These are phyloP conservation scores for Argentina anserina DNA, from an alignment of 306 rosid genomes.

Conservation along the genomic window DNA sequence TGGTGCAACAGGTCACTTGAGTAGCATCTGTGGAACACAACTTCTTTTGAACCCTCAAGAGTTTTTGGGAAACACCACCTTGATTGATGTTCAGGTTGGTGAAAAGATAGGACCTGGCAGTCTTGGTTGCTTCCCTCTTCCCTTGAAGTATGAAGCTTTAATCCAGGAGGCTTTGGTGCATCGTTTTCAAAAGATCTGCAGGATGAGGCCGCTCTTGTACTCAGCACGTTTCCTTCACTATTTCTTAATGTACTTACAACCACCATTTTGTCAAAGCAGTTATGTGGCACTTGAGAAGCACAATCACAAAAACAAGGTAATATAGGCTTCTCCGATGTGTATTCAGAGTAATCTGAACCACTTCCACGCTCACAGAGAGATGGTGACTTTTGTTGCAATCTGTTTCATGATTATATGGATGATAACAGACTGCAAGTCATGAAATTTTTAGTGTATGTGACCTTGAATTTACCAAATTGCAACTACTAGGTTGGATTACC, in stretches of 20 bases:
- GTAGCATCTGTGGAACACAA: slow-evolving; percentile 33
- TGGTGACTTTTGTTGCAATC: slow-evolving; percentile 35
- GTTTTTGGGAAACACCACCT: slow-evolving; percentile 54
- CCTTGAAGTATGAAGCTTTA: slow-evolving; percentile 34
- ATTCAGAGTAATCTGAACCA: slow-evolving; percentile 43
- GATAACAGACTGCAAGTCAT: background rate
- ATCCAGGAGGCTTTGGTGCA: slow-evolving; percentile 21
- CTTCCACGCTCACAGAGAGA: slow-evolving; percentile 42
- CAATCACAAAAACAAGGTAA: slow-evolving; percentile 39
- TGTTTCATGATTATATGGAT: slow-evolving; percentile 6
- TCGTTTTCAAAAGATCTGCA: slow-evolving; percentile 36
- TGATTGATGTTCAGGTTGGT: slow-evolving; percentile 38
- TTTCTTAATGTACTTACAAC: slow-evolving; percentile 47
- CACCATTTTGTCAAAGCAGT: slow-evolving; percentile 33
- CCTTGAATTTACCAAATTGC: background rate
- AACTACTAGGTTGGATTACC: slow-evolving; percentile 22
- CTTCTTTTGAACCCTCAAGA: slow-evolving; percentile 46
- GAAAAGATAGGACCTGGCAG: slow-evolving; percentile 30
- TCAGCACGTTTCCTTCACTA: slow-evolving; percentile 54
- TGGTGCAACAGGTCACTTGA: slow-evolving; percentile 28
- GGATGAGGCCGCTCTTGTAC: slow-evolving; percentile 44
- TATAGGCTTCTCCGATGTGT: slow-evolving; percentile 40
- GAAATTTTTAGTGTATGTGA: background rate
- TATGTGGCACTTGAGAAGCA: slow-evolving; percentile 37
- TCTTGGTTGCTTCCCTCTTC: slow-evolving; percentile 35